A percentile compares a stretch with the other conserved stretches of the same genome.
These are phyloP conservation scores for Petunia axillaris DNA, from an alignment of 257 asterid genomes.

Conservation along the genomic window DNA sequence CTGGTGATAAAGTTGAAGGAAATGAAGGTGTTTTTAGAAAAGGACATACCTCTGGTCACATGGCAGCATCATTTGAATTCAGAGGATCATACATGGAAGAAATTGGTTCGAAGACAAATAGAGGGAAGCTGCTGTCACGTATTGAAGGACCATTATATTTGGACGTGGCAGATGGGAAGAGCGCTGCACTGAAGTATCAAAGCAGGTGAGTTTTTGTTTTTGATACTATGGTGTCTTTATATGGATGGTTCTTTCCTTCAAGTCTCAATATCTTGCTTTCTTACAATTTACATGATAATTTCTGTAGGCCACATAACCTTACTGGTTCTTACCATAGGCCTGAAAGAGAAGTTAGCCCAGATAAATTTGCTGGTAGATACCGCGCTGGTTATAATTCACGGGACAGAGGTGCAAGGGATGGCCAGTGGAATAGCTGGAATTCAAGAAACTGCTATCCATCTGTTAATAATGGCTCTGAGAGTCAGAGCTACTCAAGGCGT, in stretches of 20 bases:
- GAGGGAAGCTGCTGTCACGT: conserved; percentile 57
- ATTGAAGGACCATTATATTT: conserved; percentile 51
- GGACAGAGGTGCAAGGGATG: conserved; percentile 50
- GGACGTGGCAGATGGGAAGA: conserved; percentile 45
- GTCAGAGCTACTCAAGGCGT: conserved; percentile 51
- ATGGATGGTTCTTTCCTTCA: not conserved
- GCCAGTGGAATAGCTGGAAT: conserved; percentile 56
- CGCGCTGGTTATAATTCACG: conserved; percentile 44
- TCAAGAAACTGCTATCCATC: conserved; percentile 52
- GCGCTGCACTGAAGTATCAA: conserved; percentile 37
- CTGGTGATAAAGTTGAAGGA: conserved; percentile 38
- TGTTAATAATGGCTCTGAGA: conserved; percentile 46
- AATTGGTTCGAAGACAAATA: conserved; percentile 42
- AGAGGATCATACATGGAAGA: conserved; percentile 43
- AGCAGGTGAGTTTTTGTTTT: conserved; percentile 47
- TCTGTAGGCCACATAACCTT: conserved; percentile 46
- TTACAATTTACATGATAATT: conserved; percentile 13
- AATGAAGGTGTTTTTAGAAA: conserved; percentile 42
- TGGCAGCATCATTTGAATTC: conserved; percentile 34
- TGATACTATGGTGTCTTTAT: not conserved
- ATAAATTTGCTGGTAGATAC: conserved; percentile 50
- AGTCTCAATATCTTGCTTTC: not conserved
- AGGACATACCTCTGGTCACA: conserved; percentile 38
- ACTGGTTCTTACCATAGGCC: conserved; percentile 47
- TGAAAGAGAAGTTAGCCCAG: conserved; percentile 56